phyloP scores from a whole-genome alignment of 2,329 filamentous ascomycete genomes.

The Hymenoscyphus scutula region DNA sequence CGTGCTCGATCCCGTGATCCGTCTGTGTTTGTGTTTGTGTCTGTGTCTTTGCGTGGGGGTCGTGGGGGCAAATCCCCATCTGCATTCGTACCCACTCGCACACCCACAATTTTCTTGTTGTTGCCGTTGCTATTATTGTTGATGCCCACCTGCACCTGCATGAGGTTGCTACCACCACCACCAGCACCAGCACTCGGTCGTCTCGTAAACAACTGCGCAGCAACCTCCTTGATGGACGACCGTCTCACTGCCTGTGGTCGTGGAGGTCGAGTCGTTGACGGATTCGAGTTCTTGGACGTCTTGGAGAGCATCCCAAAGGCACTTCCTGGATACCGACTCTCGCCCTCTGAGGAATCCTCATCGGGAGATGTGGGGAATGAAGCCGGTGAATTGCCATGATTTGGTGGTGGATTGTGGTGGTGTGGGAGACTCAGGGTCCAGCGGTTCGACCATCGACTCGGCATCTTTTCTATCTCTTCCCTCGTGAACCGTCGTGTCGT shows the following conservation, averaged over 20 bases:
- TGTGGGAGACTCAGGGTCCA: background rate
- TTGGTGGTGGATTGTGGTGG: background rate
- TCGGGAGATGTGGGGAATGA: slow-evolving; percentile 5
- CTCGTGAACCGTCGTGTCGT: background rate
- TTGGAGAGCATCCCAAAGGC: slow-evolving; percentile 5
- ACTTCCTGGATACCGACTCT: slow-evolving; percentile 2
- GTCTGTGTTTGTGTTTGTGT: background rate
- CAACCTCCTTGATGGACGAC: background rate
- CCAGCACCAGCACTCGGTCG: background rate
- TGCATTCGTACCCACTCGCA: background rate
- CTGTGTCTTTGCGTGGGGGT: slow-evolving; percentile 6
- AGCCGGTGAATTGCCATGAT: background rate
- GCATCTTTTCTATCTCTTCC: slow-evolving; percentile 8
- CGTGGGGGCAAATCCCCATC: background rate
- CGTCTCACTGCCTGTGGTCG: background rate
- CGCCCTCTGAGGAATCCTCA: background rate
- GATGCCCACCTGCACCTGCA: slow-evolving; percentile 2
- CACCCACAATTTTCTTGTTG: slow-evolving; percentile 1
- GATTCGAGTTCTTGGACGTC: background rate
- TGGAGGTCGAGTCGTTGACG: background rate
- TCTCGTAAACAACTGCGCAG: slow-evolving; percentile 4
- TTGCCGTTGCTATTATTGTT: slow-evolving; percentile 3
- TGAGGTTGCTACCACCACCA: background rate
- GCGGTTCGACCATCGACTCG: slow-evolving; percentile 1
- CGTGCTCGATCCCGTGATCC: background rate